Evolutionary conservation across 129 eudicot genomes (phyloP), one percentile per base, ranked within the genome.

Genomic region (Logfia minima): DNA sequence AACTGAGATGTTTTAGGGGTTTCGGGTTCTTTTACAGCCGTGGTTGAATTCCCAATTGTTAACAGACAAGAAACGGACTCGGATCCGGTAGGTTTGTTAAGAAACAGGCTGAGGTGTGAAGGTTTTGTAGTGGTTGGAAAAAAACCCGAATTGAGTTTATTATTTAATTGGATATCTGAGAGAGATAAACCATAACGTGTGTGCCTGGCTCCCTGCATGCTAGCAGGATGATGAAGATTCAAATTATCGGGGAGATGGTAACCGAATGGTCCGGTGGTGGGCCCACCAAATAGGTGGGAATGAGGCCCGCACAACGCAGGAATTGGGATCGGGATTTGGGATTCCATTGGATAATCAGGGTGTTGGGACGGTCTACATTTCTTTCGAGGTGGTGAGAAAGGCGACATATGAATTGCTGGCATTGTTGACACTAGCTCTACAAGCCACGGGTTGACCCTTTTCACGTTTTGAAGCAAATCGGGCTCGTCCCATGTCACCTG

Each of bases 201-300:
- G 84, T 94, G 98, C 98, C 98, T 94, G 98, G 98, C 98, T 91
- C 98, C 98, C 98, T 94, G 98, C 90, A 94, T 94, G 98, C 98
- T 92, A 87, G 98, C 97, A 91, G 98, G 96, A 86, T 62, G 86
- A 66, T 76, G 86, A 67, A 82, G 77, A 86, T 80, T 81, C 53
- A 81, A 59, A 81, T 81, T 90, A 78, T 88, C 90, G 55, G 92
- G 85, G 39, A 93, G 85, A 80, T 85, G 90, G 75, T 86, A 83
- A 75, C 86, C 84, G 58, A 85, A 91, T 37, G 93, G 92, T 68
- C 83, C 84, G 80, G 74, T 78, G 80, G 78, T 86, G 75, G 88
- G 88, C 79, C 89, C 90, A 1, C 85, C 84, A 19, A 88, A 86
- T 56, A 88, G 80, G 75, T 90, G 77, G 83, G 80, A 32, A 87